Evolutionary conservation across 1,284 basidiomycete genomes (phyloP).

Genomic region (Bondarzewia mesenterica): DNA sequence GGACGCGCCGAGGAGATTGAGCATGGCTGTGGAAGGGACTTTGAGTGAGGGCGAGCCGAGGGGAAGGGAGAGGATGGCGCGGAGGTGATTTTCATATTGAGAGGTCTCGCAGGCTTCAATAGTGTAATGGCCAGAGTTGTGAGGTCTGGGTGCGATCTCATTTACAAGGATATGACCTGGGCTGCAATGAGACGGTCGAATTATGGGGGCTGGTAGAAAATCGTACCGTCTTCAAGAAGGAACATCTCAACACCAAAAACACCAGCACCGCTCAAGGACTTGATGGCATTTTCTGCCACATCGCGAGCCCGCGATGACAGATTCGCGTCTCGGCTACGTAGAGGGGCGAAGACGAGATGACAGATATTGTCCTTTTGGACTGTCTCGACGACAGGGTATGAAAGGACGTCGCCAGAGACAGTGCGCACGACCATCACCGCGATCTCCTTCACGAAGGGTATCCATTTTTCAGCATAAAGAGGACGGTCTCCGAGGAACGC

Average conservation of each 20-base stretch:
- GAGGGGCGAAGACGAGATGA: conserved; percentile 86
- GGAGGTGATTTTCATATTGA: conserved; percentile 97
- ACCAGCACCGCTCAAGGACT: conserved; percentile 82
- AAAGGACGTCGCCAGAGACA: conserved; percentile 62
- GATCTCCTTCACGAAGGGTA: conserved; percentile 84
- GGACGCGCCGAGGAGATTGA: conserved; percentile 87
- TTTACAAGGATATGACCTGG: conserved; percentile 81
- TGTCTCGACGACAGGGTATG: conserved; percentile 94
- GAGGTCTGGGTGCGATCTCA: conserved; percentile 98
- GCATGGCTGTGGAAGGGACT: conserved; percentile 86
- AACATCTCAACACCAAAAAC: conserved; percentile 99
- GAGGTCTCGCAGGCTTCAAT: conserved; percentile 96
- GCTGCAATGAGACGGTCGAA: conserved; percentile 6
- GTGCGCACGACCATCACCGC: conserved; percentile 97
- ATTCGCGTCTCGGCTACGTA: conserved; percentile 53
- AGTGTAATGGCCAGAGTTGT: conserved; percentile 99
- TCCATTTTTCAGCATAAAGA: conserved; percentile 93
- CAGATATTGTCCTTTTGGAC: conserved; percentile 94
- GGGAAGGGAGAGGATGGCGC: conserved; percentile 89
- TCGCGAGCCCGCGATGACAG: conserved; percentile 58
- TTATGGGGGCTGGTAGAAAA: conserved; percentile 1
- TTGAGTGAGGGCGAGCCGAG: conserved; percentile 86
- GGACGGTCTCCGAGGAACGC: conserved; percentile 54
- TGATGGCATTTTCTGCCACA: conserved; percentile 81
- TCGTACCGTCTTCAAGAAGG: conserved; percentile 76